Conservation (phyloP, 2,329 filamentous ascomycete species). For the Arthrobotrys sinensis region DNA sequence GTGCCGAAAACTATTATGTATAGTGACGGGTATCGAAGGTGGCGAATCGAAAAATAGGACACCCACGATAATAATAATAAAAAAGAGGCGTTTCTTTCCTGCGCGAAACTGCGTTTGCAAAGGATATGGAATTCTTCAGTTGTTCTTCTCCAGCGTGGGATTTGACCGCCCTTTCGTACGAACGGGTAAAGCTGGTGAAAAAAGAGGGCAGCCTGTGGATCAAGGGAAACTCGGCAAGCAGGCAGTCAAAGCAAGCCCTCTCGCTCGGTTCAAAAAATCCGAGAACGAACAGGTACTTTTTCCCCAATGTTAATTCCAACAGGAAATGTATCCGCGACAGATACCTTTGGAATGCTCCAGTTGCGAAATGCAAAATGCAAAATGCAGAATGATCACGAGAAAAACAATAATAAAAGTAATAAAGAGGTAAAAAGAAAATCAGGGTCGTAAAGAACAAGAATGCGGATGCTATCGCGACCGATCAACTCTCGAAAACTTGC, state of each 20-base stretch:
- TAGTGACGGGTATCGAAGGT: slow-evolving; percentile 15
- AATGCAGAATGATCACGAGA: neutral
- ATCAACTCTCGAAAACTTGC: neutral
- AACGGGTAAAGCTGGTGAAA: slow-evolving; percentile 10
- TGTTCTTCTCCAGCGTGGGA: neutral
- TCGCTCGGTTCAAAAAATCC: slow-evolving; percentile 35
- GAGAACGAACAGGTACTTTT: slow-evolving; percentile 1
- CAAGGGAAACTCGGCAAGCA: slow-evolving; percentile 30
- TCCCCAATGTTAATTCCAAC: slow-evolving; percentile 1
- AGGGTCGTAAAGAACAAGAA: neutral
- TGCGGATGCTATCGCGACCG: slow-evolving; percentile 4
- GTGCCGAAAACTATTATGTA: slow-evolving; percentile 1
- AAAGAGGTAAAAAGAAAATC: neutral
- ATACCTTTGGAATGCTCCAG: slow-evolving; percentile 16
- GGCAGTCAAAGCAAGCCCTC: slow-evolving; percentile 2
- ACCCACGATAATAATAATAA: slow-evolving; percentile 8
- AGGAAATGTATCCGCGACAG: slow-evolving; percentile 12
- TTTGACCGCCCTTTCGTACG: neutral
- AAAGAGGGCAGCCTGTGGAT: neutral
- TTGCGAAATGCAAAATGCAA: neutral
- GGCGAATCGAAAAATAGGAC: slow-evolving; percentile 11
- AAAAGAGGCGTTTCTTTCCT: neutral
- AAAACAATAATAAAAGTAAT: slow-evolving; percentile 23
- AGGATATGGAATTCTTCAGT: slow-evolving; percentile 13
- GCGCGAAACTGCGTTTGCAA: neutral